These are phyloP conservation scores for Aureobasidium sp. DNA, from an alignment of 2,329 filamentous ascomycete genomes.

Conservation along the genomic window DNA sequence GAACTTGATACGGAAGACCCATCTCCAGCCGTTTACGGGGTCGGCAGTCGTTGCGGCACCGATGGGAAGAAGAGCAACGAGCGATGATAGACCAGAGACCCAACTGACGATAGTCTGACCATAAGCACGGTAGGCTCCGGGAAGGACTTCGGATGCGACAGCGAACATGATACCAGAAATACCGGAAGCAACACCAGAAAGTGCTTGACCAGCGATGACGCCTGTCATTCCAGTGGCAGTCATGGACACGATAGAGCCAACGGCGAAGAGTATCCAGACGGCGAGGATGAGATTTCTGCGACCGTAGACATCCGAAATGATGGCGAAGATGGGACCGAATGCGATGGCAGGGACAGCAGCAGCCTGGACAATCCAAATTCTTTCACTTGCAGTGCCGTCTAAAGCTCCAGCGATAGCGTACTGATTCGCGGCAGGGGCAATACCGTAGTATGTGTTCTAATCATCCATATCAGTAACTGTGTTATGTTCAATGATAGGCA, in stretches of 20 bases:
- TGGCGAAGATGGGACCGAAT: conserved; percentile 2
- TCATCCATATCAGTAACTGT: neutral
- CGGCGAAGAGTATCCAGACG: neutral
- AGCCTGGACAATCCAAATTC: conserved; percentile 6
- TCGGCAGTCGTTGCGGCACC: neutral
- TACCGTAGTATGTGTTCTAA: conserved; percentile 5
- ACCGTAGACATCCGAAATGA: neutral
- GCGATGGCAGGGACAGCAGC: conserved; percentile 4
- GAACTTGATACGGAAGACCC: conserved; percentile 5
- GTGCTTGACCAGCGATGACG: conserved; percentile 3
- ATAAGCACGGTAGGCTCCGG: conserved; percentile 1
- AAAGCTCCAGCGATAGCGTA: conserved; percentile 6
- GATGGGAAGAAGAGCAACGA: neutral
- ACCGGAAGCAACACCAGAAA: conserved; percentile 1
- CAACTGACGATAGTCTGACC: conserved; percentile 5
- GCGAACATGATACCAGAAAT: conserved; percentile 10
- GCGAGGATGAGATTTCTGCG: neutral
- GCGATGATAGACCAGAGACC: neutral
- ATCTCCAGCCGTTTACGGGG: conserved; percentile 6
- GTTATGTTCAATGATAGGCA: neutral
- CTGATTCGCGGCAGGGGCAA: conserved; percentile 4
- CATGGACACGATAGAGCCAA: conserved; percentile 3
- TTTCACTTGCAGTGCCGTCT: neutral
- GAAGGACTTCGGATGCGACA: neutral
- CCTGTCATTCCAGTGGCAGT: neutral